Conservation (phyloP, 2,329 filamentous ascomycete genomes). For the Colletotrichum sojae region DNA sequence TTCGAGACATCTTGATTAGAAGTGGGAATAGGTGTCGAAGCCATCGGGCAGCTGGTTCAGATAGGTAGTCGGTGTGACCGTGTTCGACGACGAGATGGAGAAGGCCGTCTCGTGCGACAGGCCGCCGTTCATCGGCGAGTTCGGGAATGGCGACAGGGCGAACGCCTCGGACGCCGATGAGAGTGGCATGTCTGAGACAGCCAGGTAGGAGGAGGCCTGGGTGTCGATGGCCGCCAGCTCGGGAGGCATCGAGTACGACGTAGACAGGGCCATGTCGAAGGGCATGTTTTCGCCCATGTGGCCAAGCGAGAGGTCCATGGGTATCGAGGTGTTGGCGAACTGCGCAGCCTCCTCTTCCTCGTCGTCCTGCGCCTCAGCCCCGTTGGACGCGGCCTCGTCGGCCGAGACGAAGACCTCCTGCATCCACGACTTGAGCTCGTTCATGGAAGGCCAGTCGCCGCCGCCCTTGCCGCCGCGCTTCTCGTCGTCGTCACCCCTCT, state of each 20-base stretch:
- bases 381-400: constrained; percentile 49
- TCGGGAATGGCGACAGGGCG: constrained; percentile 32
- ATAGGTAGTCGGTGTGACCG: constrained; percentile 38
- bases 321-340: constrained; percentile 15
- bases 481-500: constrained; percentile 56
- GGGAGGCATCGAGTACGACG: constrained; percentile 30
- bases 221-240: constrained; percentile 37
- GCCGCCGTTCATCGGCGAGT: constrained; percentile 37
- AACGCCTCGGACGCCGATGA: constrained; percentile 36
- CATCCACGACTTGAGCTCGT: constrained; percentile 73
- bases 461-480: constrained; percentile 69
- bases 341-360: constrained; percentile 42
- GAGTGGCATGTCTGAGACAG: constrained; percentile 35
- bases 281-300: constrained; percentile 38
- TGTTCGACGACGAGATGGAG: constrained; percentile 40
- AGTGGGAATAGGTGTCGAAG: constrained; percentile 32
- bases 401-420: constrained; percentile 63
- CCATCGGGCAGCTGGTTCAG: constrained; percentile 24
- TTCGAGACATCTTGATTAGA: constrained; percentile 21
- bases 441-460: constrained; percentile 69
- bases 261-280: constrained; percentile 30
- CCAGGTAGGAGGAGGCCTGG: constrained; percentile 30
- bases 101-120: constrained; percentile 40
- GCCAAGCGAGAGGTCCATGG: constrained; percentile 35
- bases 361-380: constrained; percentile 45